Conservation (phyloP, 768 basidiomycete species). For the Termitomyces sp. region DNA sequence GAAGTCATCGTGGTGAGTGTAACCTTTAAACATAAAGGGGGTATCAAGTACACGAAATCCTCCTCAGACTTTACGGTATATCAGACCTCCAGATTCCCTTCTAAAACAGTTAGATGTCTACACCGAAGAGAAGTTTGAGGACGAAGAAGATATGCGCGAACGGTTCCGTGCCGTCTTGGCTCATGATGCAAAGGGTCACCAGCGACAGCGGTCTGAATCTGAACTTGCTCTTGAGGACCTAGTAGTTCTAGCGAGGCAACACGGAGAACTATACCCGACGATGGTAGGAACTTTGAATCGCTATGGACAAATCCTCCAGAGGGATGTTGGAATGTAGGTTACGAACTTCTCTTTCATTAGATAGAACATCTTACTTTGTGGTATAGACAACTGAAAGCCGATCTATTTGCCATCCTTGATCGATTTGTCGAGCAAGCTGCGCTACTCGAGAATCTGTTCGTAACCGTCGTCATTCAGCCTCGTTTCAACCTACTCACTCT, state of each 20-base stretch:
- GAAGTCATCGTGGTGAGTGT: too few species aligned
- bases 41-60: background rate
- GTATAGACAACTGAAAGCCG: conserved; percentile 9
- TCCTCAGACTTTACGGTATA: conserved; percentile 9
- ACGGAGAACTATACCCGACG: conserved; percentile 58
- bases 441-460: conserved; percentile 62
- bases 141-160: conserved; percentile 81
- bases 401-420: conserved; percentile 4
- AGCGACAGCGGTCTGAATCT: conserved; percentile 42
- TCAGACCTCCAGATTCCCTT: conserved; percentile 37
- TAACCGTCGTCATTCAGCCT: conserved; percentile 1
- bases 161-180: conserved; percentile 37
- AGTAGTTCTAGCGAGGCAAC: conserved; percentile 53
- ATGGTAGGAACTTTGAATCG: conserved; percentile 59
- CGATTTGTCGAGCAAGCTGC: conserved; percentile 58
- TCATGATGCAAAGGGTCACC: conserved; percentile 23
- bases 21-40: too few species aligned
- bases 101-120: conserved; percentile 80
- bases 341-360: background rate
- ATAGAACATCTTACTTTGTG: background rate
- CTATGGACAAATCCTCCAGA: conserved; percentile 52
- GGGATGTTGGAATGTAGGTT: conserved; percentile 58
- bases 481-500: conserved; percentile 8
- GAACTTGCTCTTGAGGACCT: conserved; percentile 58
- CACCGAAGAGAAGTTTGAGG: conserved; percentile 85